Base-by-base conservation (phyloP, 2,329 filamentous ascomycete genomes). In the Salinomyces thailandicus region DNA sequence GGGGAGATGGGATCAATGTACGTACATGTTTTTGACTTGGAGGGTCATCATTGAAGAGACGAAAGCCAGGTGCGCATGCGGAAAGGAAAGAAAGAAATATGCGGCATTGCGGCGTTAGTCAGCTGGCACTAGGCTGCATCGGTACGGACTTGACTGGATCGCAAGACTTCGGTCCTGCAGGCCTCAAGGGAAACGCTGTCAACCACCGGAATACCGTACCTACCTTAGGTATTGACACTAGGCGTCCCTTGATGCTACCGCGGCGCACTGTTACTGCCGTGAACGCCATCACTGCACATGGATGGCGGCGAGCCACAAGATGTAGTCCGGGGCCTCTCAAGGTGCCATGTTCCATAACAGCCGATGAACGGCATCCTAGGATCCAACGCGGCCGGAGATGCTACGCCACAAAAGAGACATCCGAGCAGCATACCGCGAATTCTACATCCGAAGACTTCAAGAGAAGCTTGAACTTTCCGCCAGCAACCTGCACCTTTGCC, bases 21-120 rank as follows among this genome's bases (percentile, higher is more conserved):
- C 86, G 75, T 72, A 95, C 87, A 71, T 85, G 76, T 80, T 79
- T 81, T 93, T 93, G 93, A 95, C 87, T 84, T 85, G 86, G 87
- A 95, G 93, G 85, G 87, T 89, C 22, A n/a, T n/a, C 74, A 78
- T 81, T 73, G 78, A 64, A 57, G 60, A 59, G 72, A 71, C 63
- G 69, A 65, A 63, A 62, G 52, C 14, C 14, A 15, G 27, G n/a
- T 16, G 27, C 27, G 27, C 27, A 14, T 24, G 20, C 20, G 20
- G n/a, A 24, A 7, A 7, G 7, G 27, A 30, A 30, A 14, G 15
- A 30, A 30, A n/a, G n/a, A n/a, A n/a, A n/a, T n/a, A n/a, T n/a
- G n/a, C n/a, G n/a, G n/a, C n/a, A n/a, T n/a, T n/a, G n/a, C n/a
- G n/a, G n/a, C n/a, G n/a, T n/a, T n/a, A n/a, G n/a, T n/a, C n/a